Conservation (phyloP, 2,329 filamentous ascomycete genomes). For the Colletotrichum magnum region DNA sequence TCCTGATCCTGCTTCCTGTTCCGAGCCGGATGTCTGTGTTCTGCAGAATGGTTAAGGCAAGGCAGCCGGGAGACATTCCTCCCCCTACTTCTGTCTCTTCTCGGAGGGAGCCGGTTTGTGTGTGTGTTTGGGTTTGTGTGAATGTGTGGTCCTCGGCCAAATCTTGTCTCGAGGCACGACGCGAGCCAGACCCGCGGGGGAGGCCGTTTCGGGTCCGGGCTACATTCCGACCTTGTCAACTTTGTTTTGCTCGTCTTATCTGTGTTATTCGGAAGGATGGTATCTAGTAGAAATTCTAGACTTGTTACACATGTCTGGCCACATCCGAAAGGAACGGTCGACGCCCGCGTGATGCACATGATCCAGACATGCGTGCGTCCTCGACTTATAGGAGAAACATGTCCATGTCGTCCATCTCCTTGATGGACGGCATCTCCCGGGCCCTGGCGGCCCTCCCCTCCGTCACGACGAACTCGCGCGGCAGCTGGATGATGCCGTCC, state of each 20-base stretch:
- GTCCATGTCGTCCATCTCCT: constrained; percentile 38
- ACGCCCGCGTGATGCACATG: too few relatives aligned
- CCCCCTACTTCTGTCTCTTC: not conserved
- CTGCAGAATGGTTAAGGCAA: not conserved
- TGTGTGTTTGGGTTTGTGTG: too few relatives aligned
- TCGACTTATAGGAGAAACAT: constrained; percentile 37
- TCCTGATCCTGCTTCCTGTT: not conserved
- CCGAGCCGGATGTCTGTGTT: not conserved
- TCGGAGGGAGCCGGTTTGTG: not conserved
- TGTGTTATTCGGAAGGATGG: too few relatives aligned
- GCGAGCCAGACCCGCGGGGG: not conserved
- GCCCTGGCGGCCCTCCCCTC: constrained; percentile 48
- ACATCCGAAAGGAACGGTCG: too few relatives aligned
- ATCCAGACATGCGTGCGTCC: not conserved
- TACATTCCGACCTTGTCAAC: not conserved
- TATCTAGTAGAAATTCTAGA: too few relatives aligned
- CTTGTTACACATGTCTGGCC: too few relatives aligned
- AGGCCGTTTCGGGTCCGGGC: not conserved
- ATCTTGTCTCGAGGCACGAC: constrained; percentile 8
- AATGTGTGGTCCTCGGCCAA: not conserved
- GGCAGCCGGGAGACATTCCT: not conserved
- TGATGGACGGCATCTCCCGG: constrained; percentile 34
- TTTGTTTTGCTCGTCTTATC: not conserved
- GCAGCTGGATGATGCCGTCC: constrained; percentile 55
- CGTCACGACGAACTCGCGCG: constrained; percentile 56